A percentile compares a stretch with the other conserved stretches of the same genome.
phyloP scores from a whole-genome alignment of 371 early-diverging fungal species.

The Zychaea mexicana region DNA sequence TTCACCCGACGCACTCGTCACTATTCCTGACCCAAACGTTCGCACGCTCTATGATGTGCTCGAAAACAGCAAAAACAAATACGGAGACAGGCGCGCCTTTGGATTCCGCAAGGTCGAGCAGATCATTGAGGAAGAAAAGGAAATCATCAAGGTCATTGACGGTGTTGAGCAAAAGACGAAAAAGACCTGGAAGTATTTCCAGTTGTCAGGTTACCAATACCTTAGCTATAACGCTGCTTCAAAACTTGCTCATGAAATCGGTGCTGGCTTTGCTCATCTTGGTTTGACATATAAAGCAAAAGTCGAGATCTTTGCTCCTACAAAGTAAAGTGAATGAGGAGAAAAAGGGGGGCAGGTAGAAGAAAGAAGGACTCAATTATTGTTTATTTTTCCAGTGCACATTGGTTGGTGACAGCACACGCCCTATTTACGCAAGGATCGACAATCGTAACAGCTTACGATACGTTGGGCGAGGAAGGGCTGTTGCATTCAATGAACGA shows the following conservation, averaged over 20 bases:
- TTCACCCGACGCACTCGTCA: conserved; percentile 55
- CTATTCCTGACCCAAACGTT: conserved; percentile 54
- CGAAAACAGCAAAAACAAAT: conserved; percentile 47
- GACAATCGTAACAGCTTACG: conserved; percentile 81
- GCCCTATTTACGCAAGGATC: conserved; percentile 61
- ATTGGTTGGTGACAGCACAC: conserved; percentile 76
- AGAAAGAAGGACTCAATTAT: too few species aligned
- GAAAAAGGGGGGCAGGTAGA: too few species aligned
- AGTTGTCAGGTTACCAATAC: conserved; percentile 72
- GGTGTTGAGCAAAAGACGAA: conserved; percentile 65
- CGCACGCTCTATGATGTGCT: conserved; percentile 71
- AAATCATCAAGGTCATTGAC: conserved; percentile 65
- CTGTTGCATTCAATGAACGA: conserved; percentile 65
- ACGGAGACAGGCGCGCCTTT: conserved; percentile 57
- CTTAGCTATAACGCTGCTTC: conserved; percentile 66
- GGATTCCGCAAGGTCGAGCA: conserved; percentile 70
- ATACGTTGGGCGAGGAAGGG: conserved; percentile 80
- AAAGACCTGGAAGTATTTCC: conserved; percentile 83
- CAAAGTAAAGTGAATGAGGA: conserved; percentile 54
- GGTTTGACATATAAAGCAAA: conserved; percentile 66
- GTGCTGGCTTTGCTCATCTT: conserved; percentile 67
- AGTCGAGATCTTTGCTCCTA: conserved; percentile 73
- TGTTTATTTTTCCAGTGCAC: conserved; percentile 45
- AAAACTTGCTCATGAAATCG: conserved; percentile 48
- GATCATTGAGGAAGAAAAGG: conserved; percentile 74